These are phyloP conservation scores for Dicorynia guianensis DNA, from an alignment of 306 rosid species.

Conservation along the genomic window DNA sequence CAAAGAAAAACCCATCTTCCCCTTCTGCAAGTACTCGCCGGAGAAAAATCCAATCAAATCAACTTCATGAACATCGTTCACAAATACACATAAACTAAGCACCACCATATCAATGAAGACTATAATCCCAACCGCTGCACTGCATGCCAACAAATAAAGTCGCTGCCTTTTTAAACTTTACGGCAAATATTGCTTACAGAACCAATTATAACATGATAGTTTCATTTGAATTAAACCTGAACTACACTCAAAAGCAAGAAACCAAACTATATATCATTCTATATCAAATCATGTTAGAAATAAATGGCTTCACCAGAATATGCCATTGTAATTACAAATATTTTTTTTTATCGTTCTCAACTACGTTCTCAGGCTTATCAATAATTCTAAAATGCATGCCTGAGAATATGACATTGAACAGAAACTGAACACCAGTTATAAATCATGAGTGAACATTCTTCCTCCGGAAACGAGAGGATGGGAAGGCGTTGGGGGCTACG, in stretches of 20 bases:
- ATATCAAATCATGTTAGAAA: too few relatives aligned
- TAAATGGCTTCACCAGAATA: too few relatives aligned
- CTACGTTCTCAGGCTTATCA: too few relatives aligned
- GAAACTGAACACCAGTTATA: background rate
- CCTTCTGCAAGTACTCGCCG: slow-evolving; percentile 55
- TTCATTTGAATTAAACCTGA: too few relatives aligned
- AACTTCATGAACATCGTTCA: background rate
- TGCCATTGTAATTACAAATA: too few relatives aligned
- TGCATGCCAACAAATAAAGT: background rate
- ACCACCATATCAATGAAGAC: too few relatives aligned
- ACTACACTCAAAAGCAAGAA: too few relatives aligned
- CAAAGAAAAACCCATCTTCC: slow-evolving; percentile 78
- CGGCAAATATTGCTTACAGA: background rate
- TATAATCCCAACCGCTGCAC: background rate
- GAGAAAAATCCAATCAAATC: background rate
- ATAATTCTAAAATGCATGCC: too few relatives aligned
- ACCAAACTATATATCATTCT: too few relatives aligned
- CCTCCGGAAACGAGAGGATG: slow-evolving; percentile 64
- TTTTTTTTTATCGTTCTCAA: too few relatives aligned
- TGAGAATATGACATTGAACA: too few relatives aligned
- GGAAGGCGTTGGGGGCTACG: slow-evolving; percentile 82
- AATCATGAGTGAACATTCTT: slow-evolving; percentile 71
- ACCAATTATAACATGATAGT: background rate
- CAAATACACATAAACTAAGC: too few relatives aligned
- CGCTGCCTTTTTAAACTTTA: background rate